Base-by-base conservation (phyloP, 257 asterid species). In the Petrea volubilis region DNA sequence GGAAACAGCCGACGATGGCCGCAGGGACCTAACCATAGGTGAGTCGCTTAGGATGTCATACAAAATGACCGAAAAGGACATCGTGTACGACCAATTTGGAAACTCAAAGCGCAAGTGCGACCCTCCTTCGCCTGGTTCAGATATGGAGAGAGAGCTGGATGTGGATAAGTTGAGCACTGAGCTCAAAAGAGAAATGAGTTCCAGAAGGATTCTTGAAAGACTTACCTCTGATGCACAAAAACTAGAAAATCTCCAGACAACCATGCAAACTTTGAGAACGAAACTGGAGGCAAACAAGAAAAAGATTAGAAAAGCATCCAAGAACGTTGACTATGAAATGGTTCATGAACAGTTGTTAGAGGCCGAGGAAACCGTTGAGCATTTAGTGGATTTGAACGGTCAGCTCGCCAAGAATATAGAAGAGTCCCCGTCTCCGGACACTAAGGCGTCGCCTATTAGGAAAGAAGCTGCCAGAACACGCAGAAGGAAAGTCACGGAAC, bases 311-410 rank as follows among this genome's bases (percentile, higher is more conserved):
- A 86, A 81, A 53, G 15, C 73, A 52, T n/a, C 72, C 5, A 82
- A 86, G 77, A 83, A 77, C 47, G 80, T 86, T 1, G 97, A 91
- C 67, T 77, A 83, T 52, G 98, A 86, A 57, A 90, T 90, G 3
- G 92, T 92, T 18, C 78, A 83, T 29, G 95, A 94, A 46, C 96
- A 94, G 93, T 25, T 94, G n/a, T 71, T 78, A 25, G 97, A 94
- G 78, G 96, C 95, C 1, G 97, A 94, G 72, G 96, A 88, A 78
- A 86, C 92, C 0, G 84, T 91, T 2, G 65, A 67, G 13, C 75
- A 83, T 76, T 75, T 94, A 25, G 86, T 79, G 71, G 90, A 89
- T 53, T 74, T 87, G 77, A 94, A 94, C 20, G 76, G 86, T 12
- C 78, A 85, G 50, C 74, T 91, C 34, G 80, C 83, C 65, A 86